Evolutionary conservation across 2,329 filamentous ascomycete genomes (phyloP).

Genomic region (Fusarium compactum): DNA sequence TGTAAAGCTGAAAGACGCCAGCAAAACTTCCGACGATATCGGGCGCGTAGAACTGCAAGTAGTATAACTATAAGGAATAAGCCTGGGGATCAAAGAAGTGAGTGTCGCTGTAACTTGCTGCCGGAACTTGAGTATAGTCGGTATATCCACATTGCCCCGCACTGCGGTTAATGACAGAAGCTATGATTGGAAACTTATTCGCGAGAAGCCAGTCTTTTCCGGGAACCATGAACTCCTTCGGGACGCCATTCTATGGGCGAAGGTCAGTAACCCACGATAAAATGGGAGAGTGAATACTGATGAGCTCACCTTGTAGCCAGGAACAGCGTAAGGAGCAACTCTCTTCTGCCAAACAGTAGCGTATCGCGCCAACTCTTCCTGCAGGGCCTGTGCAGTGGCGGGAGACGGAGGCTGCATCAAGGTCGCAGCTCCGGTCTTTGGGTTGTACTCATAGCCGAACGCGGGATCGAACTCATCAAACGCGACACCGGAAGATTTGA

Average conservation of each 20-base stretch:
- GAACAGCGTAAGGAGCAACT: neutral
- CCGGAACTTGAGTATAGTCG: neutral
- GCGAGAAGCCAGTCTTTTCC: neutral
- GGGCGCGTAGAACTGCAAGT: neutral
- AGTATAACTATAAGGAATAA: neutral
- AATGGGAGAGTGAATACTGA: fast-evolving
- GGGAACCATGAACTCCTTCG: neutral
- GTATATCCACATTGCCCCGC: neutral
- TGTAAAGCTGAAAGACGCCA: neutral
- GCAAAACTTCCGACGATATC: neutral
- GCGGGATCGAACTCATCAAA: neutral
- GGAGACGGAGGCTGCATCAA: neutral
- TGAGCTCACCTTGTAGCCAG: neutral
- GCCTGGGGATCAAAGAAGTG: no score
- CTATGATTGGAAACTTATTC: neutral
- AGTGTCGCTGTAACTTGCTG: neutral
- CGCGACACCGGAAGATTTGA: neutral
- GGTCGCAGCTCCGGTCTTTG: neutral
- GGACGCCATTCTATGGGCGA: neutral
- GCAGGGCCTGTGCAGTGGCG: neutral
- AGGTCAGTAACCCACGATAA: neutral
- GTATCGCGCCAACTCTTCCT: neutral
- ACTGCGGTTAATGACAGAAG: neutral
- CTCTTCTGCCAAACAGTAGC: neutral
- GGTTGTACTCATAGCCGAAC: neutral